Base-by-base conservation (phyloP, 1,139 yeast species). In the Sugiyamaella xylanicola region DNA sequence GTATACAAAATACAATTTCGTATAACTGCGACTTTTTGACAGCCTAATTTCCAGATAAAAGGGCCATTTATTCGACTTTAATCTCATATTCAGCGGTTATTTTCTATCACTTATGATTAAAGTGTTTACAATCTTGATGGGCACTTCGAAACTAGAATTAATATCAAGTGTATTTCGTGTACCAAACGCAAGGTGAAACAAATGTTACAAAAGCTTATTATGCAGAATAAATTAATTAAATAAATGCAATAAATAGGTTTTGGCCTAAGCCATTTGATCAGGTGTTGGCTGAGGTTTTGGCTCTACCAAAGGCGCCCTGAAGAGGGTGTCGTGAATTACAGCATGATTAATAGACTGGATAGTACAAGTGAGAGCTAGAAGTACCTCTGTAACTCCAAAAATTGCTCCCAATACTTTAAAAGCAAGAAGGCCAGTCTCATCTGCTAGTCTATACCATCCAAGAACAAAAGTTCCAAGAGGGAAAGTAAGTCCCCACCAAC, bases 401-500 rank as follows among this genome's bases (percentile, higher is more conserved):
- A 87, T 77, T 4, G 85, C 77, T 1, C 87, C 82, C 52, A 88
- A 63, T 3, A 84, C 84, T 60, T 80, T 77, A 72, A 86, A 86
- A 2, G 84, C 81, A 41, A 67, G 67, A 61, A 83, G 73, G 4
- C 79, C 77, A 51, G 74, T 77, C 4, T 78, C 69, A 1, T 60
- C 63, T 40, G 76, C 81, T 25, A 89, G 67, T 62, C 81, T 80
- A 19, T 75, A 69, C 61, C 83, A 79, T 2, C 89, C 82, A 19
- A 87, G 70, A 0, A 86, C 76, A 85, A 87, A 85, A 0, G 97
- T 89, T 2, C 96, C 97, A 63, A 89, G 67, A 1, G 97, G 97
- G 84, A 91, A 91, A 59, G 96, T 87, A 77, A 87, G 82, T 29
- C 91, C 84, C 96, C 96, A 90, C 80, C 86, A 88, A 0, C 84